Evolutionary conservation across 495 filamentous ascomycete species (phyloP), one percentile per base, ranked within the genome.

Genomic region (Daldinia grandis): DNA sequence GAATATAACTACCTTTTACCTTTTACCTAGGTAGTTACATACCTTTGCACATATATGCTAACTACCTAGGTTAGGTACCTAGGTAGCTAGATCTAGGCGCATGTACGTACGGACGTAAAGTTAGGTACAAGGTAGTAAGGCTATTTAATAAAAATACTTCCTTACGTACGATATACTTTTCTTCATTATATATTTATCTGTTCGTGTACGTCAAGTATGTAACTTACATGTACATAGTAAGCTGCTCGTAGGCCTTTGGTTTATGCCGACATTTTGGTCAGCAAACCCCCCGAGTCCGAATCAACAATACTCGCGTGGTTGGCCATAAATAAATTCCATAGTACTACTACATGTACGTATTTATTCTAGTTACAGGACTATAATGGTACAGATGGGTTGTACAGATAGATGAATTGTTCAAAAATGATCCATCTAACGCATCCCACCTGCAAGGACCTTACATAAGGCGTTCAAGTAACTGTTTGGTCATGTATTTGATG

Each of bases 251-350:
- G 49, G 5, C 30, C 49, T 57, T 68, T 54, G 21, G 51, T 64
- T 72, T 49, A 72, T 72, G 68, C 64, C 64, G 64, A 68, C 64
- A 72, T 68, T 68, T 63, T 59, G 55, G 59, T 68, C 69, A 64
- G 59, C 64, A 51, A 24, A 35, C 3, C 56, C 62, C 25, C 31
- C n/a, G 17, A 66, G 63, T 57, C 58, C 27, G 50, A 68, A 60
- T 64, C 19, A 68, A 38, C 35, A 38, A 30, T 17, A 24, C 0
- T 61, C 57, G 58, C 53, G 62, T 67, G 54, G 15, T 54, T 40
- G 10, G 2, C 61, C 33, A 38, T 62, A 57, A 62, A 50, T 40
- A 62, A 35, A 28, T 44, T 27, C 17, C 14, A 50, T 8, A 25
- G 17, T 5, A 28, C 49, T 25, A n/a, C n/a, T n/a, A n/a, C n/a